Evolutionary conservation across 768 basidiomycete genomes (phyloP), one percentile per base, ranked within the genome.

Genomic region (Favolaschia claudopus): DNA sequence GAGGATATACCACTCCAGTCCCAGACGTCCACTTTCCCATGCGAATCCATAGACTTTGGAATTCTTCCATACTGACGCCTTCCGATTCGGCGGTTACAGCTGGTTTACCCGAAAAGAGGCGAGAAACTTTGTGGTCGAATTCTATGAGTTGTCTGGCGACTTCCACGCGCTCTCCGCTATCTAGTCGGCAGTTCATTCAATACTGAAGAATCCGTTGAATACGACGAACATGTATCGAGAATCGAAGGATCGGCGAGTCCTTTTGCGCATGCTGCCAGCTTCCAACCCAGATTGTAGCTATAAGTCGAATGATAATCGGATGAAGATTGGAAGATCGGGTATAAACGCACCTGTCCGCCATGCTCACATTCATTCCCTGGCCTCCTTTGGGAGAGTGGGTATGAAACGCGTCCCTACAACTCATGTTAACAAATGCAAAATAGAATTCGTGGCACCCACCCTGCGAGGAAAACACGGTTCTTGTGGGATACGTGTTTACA

Each of bases 381-480:
- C 81, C 76, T 43, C 70, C 77, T 62, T 78, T 79, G 0, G 77
- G 76, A 1, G 73, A 77, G 55, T 76, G 76, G 1, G 74, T 77
- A 59, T 77, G 79, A 39, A 79, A 83, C 0, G 82, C 83, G 37
- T 84, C 84, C 5, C 85, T 63, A 14, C 12, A 31, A 7, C 24
- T 46, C n/a, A 42, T 19, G 32, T 6, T 5, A 36, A 19, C 20
- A n/a, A 15, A 2, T 2, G 20, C 28, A 3, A 20, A 27, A 25
- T 2, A 4, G 8, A 9, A 13, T 17, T n/a, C n/a, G n/a, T 3
- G 2, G 9, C 2, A 52, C 48, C 12, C 3, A 63, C 62, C 62
- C 85, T 1, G 80, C 78, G 39, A 85, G 81, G 65, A 85, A 85
- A 5, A 83, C 75, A 1, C 85, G 76, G n/a, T 81, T 73, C 29